A percentile compares a stretch with the other conserved stretches of the same genome.
Conservation (phyloP, 1,284 basidiomycete genomes). For the Peniophora sp. region DNA sequence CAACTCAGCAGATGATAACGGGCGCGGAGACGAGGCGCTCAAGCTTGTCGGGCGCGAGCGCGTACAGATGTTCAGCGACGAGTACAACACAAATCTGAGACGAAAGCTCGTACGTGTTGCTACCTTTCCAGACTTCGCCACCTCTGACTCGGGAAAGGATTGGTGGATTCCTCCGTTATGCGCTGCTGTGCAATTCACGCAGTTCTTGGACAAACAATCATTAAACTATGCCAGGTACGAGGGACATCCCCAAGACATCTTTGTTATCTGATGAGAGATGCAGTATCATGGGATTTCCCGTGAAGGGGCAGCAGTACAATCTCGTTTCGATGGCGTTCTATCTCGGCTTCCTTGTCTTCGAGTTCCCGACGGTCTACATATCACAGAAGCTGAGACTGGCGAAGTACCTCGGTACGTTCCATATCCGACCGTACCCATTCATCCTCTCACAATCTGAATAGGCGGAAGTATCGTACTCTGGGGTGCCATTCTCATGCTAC, state of each 20-base stretch:
- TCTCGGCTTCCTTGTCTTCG: constrained; percentile 52
- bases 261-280: neutral
- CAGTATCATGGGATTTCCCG: constrained; percentile 62
- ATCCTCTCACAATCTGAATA: constrained; percentile 13
- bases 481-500: constrained; percentile 55
- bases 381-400: constrained; percentile 52
- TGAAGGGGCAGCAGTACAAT: constrained; percentile 56
- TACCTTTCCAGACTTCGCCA: neutral
- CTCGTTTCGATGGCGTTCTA: constrained; percentile 63
- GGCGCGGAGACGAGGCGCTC: constrained; percentile 50
- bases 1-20: neutral
- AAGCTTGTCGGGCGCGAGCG: constrained; percentile 47
- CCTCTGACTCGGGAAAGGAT: constrained; percentile 34
- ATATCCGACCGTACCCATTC: too few relatives aligned
- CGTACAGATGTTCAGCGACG: constrained; percentile 46
- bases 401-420: constrained; percentile 47
- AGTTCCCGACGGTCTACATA: constrained; percentile 62
- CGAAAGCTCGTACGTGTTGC: constrained; percentile 43
- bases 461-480: constrained; percentile 55
- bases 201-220: constrained; percentile 64
- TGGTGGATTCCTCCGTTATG: constrained; percentile 50
- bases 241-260: constrained; percentile 1
- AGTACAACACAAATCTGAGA: constrained; percentile 47
- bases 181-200: constrained; percentile 61
- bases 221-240: constrained; percentile 65